phyloP scores from a whole-genome alignment of 768 basidiomycete species.

The Gelatoporia subvermispora region DNA sequence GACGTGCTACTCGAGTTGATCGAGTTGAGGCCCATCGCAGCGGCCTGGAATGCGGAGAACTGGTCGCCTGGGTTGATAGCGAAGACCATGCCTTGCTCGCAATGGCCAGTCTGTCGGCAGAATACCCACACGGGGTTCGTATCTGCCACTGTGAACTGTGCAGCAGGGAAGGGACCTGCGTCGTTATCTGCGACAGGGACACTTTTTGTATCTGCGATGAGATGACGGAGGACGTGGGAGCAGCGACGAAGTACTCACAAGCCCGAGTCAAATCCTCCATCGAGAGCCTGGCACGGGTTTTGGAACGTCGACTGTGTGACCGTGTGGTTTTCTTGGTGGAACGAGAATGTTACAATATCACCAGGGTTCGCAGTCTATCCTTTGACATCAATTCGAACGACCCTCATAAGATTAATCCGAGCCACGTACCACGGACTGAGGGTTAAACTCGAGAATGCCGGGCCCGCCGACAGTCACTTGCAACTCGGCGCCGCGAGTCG shows the following conservation, averaged over 20 bases:
- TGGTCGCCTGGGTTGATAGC: slow-evolving; percentile 56
- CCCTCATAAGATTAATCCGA: no score
- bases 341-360: slow-evolving; percentile 45
- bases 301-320: slow-evolving; percentile 52
- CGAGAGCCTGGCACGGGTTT: slow-evolving; percentile 37
- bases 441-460: slow-evolving; percentile 36
- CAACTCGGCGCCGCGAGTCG: slow-evolving; percentile 31
- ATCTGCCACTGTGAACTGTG: slow-evolving; percentile 36
- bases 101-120: slow-evolving; percentile 53
- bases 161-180: slow-evolving; percentile 39
- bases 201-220: slow-evolving; percentile 29
- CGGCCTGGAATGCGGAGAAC: slow-evolving; percentile 50
- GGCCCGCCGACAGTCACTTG: slow-evolving; percentile 47
- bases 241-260: slow-evolving; percentile 37
- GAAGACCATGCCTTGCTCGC: slow-evolving; percentile 61
- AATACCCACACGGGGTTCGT: slow-evolving; percentile 53
- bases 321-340: slow-evolving; percentile 54
- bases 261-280: slow-evolving; percentile 51
- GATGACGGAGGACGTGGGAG: background rate
- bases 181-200: slow-evolving; percentile 41
- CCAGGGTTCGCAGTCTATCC: slow-evolving; percentile 40
- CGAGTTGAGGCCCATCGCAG: slow-evolving; percentile 35
- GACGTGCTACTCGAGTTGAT: slow-evolving; percentile 6
- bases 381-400: no score
- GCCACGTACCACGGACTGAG: slow-evolving; percentile 27